Evolutionary conservation across 2,329 filamentous ascomycete genomes (phyloP), one percentile per base, ranked within the genome.

Genomic region (Neoscytalidium dimidiatum): DNA sequence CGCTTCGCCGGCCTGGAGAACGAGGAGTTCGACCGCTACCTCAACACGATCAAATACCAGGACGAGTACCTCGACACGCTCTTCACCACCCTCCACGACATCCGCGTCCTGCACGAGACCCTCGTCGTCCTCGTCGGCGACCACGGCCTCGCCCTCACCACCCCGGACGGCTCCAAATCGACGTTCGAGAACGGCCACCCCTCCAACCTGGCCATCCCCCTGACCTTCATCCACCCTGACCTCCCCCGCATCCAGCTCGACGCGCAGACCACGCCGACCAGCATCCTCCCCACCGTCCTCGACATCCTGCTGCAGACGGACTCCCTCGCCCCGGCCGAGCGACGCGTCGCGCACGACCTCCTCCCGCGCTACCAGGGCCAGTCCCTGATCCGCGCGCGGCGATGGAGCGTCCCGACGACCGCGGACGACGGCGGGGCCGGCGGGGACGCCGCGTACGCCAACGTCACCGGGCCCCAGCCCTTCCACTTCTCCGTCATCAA

Each of bases 61-160:
- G 79, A 81, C 66, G 64, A 66, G 8, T 81, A 79, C 78, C 71
- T 79, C 9, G 75, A 73, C 14, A 72, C 78, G 56, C 69, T 80
- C 21, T 72, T 81, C 67, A 69, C 74, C 53, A 66, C 81, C 62
- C 72, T 82, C 7, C 79, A 83, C 28, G 77, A 82, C 38, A 68
- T 75, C 3, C 79, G 78, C 26, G 78, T 82, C 14, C 75, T 79
- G 14, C 77, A 82, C 64, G 75, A 79, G 66, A 83, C 81, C 4
- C 71, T 83, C 4, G 77, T 83, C 1, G 78, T 83, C 1, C 69
- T 82, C n/a, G 75, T 81, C 5, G 81, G 81, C 19, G 81, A 83
- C 67, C 79, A 73, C 44, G 68, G 66, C 53, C 48, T 66, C 67
- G 77, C 80, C 8, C 82, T 82, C 66, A 68, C 49, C 49, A 49